Evolutionary conservation across 1,284 basidiomycete genomes (phyloP), one percentile per base, ranked within the genome.

Genomic region (Clitocybe nebularis): DNA sequence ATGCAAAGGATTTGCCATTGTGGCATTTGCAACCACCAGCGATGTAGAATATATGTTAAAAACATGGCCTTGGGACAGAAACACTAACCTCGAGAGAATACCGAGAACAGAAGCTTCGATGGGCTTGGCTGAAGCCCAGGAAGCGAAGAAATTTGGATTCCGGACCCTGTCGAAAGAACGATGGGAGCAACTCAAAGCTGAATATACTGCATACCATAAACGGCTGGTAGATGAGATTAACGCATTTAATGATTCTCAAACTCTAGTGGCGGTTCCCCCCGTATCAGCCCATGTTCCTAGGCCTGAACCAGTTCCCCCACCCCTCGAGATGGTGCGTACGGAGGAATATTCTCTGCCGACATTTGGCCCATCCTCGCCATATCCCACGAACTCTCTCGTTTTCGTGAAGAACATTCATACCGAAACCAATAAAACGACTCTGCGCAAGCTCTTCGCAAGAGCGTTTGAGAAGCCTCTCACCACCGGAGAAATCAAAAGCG

Each of bases 341-440:
- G n/a, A n/a, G n/a, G n/a, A n/a, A n/a, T n/a, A n/a, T n/a, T n/a
- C n/a, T n/a, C n/a, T n/a, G n/a, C n/a, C n/a, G n/a, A n/a, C n/a
- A n/a, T n/a, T n/a, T n/a, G n/a, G n/a, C n/a, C n/a, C n/a, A n/a
- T 54, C 53, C 0, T 70, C 72, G 2, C 62, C 70, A 0, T 89
- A 74, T 54, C 87, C 87, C 0, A 67, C 60, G 2, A 68, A 72
- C 22, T 87, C 84, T 47, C 75, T 90, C 6, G 68, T 86, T 21
- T 84, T 83, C 55, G 73, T 80, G 5, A 78, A 79, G 33, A 74
- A 86, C 53, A 54, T 90, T 5, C 81, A 89, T 47, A 67, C 75
- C 1, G 77, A 79, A 44, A 85, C 84, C 14, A 89, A 88, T 58
- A 88, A 86, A 59, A 88, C 85, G 1, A 81, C 82, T 0, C 64